phyloP scores from a whole-genome alignment of 108 stramenopile genomes.

The Pseudonitzschia multiseries region DNA sequence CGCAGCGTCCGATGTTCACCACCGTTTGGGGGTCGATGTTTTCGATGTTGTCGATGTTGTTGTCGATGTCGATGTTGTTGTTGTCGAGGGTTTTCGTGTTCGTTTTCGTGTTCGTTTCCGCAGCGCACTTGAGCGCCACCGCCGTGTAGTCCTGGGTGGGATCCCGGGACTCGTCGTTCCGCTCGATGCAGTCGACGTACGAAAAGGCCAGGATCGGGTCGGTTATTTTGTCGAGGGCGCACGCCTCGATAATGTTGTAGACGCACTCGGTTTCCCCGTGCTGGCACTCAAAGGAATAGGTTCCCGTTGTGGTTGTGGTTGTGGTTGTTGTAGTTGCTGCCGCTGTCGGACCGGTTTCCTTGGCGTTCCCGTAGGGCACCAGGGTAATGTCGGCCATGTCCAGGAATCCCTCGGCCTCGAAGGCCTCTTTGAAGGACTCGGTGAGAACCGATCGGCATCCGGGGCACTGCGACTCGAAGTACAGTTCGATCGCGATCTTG shows the following conservation, averaged over 20 bases:
- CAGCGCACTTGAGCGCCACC: background rate
- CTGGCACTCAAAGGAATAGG: background rate
- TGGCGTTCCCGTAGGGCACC: slow-evolving; percentile 7
- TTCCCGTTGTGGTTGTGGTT: too few species aligned
- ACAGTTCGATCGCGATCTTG: background rate
- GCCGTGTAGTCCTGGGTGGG: background rate
- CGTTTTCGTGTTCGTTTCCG: too few species aligned
- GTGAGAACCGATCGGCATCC: slow-evolving; percentile 3
- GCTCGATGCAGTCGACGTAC: slow-evolving; percentile 3
- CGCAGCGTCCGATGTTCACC: background rate
- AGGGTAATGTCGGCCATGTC: background rate
- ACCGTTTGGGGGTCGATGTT: too few species aligned
- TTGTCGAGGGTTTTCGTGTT: too few species aligned
- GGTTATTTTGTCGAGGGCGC: background rate
- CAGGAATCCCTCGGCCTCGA: background rate
- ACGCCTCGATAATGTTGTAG: slow-evolving; percentile 7
- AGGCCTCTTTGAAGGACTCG: background rate
- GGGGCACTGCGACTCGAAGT: slow-evolving; percentile 8
- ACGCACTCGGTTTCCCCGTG: slow-evolving; percentile 6
- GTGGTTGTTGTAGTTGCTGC: too few species aligned
- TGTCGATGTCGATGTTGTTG: too few species aligned
- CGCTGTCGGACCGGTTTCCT: background rate
- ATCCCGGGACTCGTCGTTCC: background rate
- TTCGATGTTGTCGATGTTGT: too few species aligned
- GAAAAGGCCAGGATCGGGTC: background rate